These are phyloP conservation scores for Botrytis paeoniae DNA, from an alignment of 2,329 filamentous ascomycete species.

Conservation along the genomic window DNA sequence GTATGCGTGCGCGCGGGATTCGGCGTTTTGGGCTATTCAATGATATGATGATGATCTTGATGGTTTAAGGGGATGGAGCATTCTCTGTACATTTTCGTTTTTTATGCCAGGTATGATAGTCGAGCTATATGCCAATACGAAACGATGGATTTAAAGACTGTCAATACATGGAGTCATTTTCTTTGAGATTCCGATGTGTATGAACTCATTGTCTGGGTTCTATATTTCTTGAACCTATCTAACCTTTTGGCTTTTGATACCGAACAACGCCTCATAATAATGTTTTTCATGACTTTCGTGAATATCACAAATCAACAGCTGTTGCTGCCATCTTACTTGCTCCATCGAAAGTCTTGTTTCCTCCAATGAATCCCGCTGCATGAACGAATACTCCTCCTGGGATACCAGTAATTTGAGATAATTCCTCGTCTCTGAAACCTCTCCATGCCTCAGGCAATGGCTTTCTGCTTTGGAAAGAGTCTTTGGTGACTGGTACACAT, in stretches of 20 bases:
- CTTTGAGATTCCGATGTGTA: not conserved
- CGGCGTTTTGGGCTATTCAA: conserved; percentile 20
- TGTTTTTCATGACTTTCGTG: conserved; percentile 2
- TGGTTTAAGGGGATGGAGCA: conserved; percentile 16
- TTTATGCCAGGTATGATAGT: conserved; percentile 20
- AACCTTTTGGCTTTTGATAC: not conserved
- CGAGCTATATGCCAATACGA: conserved; percentile 4
- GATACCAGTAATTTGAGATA: conserved; percentile 69
- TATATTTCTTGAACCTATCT: conserved; percentile 6
- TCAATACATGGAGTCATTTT: not conserved
- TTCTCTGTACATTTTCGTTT: conserved; percentile 22
- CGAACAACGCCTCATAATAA: conserved; percentile 11
- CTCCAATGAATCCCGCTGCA: conserved; percentile 92
- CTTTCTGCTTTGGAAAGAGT: conserved; percentile 89
- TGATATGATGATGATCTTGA: conserved; percentile 15
- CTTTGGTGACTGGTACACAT: conserved; percentile 78
- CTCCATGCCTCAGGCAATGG: conserved; percentile 89
- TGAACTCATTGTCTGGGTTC: not conserved
- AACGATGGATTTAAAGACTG: conserved; percentile 14
- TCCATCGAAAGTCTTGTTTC: conserved; percentile 88
- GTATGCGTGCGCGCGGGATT: conserved; percentile 5
- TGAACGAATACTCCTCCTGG: conserved; percentile 87
- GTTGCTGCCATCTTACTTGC: conserved; percentile 81
- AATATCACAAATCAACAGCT: conserved; percentile 51
- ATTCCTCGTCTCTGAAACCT: conserved; percentile 80